Conservation (phyloP, 2,329 filamentous ascomycete genomes). For the Hypoxylon sp. region DNA sequence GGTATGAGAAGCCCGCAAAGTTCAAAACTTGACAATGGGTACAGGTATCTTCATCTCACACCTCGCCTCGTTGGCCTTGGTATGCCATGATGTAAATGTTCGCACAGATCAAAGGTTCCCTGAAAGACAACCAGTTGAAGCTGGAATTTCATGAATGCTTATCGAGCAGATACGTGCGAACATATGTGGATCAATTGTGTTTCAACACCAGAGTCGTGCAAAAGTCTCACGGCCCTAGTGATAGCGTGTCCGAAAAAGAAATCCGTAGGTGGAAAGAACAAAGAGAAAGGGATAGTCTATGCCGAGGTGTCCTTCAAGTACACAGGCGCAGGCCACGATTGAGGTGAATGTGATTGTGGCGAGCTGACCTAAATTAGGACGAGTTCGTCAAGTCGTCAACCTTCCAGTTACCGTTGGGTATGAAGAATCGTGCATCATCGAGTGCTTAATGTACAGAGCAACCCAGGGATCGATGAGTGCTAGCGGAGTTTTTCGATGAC, state of each 20-base stretch:
- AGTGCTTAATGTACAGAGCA: slow-evolving; percentile 53
- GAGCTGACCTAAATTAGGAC: slow-evolving; percentile 27
- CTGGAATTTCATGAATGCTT: slow-evolving; percentile 1
- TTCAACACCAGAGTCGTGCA: slow-evolving; percentile 27
- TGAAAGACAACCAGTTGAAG: slow-evolving; percentile 3
- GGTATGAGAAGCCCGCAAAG: background rate
- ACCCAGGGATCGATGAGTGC: slow-evolving; percentile 44
- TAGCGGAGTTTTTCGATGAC: slow-evolving; percentile 44
- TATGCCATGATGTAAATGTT: slow-evolving; percentile 1
- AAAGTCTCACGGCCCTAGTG: slow-evolving; percentile 1
- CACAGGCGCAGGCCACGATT: slow-evolving; percentile 45
- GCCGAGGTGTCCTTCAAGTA: slow-evolving; percentile 48
- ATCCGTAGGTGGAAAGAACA: slow-evolving; percentile 36
- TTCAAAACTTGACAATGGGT: slow-evolving; percentile 2
- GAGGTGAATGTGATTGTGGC: slow-evolving; percentile 35
- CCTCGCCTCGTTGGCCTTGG: slow-evolving; percentile 1
- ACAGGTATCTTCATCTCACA: background rate
- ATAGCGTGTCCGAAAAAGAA: slow-evolving; percentile 31
- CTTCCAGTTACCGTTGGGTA: slow-evolving; percentile 38
- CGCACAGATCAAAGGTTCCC: background rate
- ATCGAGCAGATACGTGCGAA: slow-evolving; percentile 1
- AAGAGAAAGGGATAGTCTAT: slow-evolving; percentile 45
- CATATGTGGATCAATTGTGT: slow-evolving; percentile 3
- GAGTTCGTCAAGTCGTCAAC: slow-evolving; percentile 30
- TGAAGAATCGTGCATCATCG: slow-evolving; percentile 46